phyloP scores from a whole-genome alignment of 208 protist species.

The Wallacemonas sp. region DNA sequence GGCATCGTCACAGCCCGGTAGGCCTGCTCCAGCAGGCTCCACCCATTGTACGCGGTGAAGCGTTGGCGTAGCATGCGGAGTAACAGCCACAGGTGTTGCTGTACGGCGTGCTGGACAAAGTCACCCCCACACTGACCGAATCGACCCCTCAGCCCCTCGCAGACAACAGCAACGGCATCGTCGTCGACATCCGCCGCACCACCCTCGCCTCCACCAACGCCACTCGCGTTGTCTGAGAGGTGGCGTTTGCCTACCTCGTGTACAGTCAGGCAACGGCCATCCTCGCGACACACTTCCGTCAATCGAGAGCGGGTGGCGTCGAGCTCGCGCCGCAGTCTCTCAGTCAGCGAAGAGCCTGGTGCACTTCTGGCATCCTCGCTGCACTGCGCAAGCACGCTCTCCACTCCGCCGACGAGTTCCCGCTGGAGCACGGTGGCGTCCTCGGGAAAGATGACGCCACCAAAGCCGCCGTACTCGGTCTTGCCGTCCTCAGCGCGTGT shows the following conservation, averaged over 20 bases:
- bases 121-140: neutral
- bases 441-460: conserved; percentile 22
- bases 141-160: neutral
- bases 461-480: conserved; percentile 20
- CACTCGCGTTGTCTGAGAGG: too few relatives aligned
- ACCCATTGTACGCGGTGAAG: conserved; percentile 34
- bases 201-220: too few relatives aligned
- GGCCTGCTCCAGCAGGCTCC: conserved; percentile 30
- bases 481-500: neutral
- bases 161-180: neutral
- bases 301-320: neutral
- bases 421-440: conserved; percentile 22
- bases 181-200: neutral
- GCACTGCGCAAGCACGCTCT: neutral
- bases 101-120: conserved; percentile 25
- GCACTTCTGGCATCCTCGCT: conserved; percentile 2
- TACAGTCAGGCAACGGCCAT: neutral
- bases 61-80: conserved; percentile 36
- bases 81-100: conserved; percentile 41
- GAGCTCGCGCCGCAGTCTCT: neutral
- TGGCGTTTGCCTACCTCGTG: too few relatives aligned
- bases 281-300: neutral
- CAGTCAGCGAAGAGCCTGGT: too few relatives aligned
- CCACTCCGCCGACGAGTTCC: conserved; percentile 20
- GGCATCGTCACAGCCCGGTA: conserved; percentile 20